Conservation (phyloP, 139 green algal genomes). For the Coccomyxa sp. region DNA sequence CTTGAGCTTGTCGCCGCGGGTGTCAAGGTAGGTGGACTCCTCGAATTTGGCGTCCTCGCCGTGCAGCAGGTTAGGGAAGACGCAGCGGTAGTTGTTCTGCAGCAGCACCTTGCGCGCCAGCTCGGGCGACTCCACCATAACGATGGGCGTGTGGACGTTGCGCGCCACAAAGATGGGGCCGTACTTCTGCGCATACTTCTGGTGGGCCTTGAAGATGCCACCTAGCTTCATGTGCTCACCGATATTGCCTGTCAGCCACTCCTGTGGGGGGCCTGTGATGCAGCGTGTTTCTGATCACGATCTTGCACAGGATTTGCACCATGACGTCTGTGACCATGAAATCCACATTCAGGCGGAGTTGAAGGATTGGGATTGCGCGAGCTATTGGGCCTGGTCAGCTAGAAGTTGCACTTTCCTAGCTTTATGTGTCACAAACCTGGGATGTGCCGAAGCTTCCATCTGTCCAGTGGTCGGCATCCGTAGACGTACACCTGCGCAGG, state of each 20-base stretch:
- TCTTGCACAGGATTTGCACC: neutral
- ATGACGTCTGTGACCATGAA: no score
- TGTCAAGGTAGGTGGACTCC: conserved; percentile 18
- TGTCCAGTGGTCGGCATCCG: neutral
- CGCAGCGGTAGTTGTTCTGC: neutral
- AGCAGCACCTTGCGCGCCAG: conserved; percentile 15
- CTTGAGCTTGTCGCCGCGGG: conserved; percentile 15
- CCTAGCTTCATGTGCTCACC: conserved; percentile 2
- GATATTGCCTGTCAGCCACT: conserved; percentile 30
- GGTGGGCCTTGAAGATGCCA: neutral
- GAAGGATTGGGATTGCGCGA: no score
- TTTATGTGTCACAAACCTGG: neutral
- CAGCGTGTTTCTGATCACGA: neutral
- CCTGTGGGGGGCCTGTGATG: conserved; percentile 11
- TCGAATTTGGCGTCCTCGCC: conserved; percentile 19
- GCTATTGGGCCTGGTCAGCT: no score
- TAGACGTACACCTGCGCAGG: neutral
- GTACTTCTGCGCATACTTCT: conserved; percentile 18
- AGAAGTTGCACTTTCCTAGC: no score
- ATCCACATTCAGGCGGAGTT: no score
- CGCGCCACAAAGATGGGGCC: conserved; percentile 34
- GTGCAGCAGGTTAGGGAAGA: conserved; percentile 13
- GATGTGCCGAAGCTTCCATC: neutral
- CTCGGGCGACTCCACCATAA: conserved; percentile 33
- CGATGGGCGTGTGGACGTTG: neutral